Evolutionary conservation across 495 filamentous ascomycete species (phyloP).

Genomic region (Xylaria acuta): DNA sequence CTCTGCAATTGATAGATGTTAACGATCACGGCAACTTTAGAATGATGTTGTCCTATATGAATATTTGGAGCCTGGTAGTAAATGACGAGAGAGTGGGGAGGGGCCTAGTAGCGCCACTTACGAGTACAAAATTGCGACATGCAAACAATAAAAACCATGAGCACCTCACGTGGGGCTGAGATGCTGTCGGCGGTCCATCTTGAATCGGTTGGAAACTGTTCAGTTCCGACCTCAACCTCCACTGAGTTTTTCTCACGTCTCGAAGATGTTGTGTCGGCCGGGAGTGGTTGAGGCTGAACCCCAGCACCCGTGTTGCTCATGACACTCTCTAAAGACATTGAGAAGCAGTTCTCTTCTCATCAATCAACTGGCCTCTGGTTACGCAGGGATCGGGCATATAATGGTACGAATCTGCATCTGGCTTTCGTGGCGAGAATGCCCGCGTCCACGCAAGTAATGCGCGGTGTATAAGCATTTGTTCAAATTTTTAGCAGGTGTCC

Average conservation of each 20-base stretch:
- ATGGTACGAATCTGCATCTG: not conserved
- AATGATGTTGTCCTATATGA: not conserved
- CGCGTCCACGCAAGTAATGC: not conserved
- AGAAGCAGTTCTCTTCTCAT: not conserved
- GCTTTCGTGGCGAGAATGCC: not conserved
- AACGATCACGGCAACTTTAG: not conserved
- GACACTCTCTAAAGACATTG: not conserved
- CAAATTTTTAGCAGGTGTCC: not conserved
- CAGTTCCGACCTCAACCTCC: not conserved
- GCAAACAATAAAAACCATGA: not conserved
- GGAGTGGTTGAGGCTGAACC: not conserved
- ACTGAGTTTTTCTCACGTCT: not conserved
- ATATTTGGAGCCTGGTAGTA: not conserved
- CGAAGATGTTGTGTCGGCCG: not conserved
- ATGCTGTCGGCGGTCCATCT: not conserved
- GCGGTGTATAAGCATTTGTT: not conserved
- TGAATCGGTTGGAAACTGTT: not conserved
- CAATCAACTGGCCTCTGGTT: not conserved
- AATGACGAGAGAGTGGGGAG: not conserved
- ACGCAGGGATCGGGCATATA: not conserved
- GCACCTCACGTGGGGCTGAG: not conserved
- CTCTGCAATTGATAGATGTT: not conserved
- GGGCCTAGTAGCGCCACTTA: not conserved
- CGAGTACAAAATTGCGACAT: constrained; percentile 4
- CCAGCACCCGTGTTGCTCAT: not conserved